Evolutionary conservation across 768 basidiomycete species (phyloP).

Genomic region (Butyriboletus loyo): DNA sequence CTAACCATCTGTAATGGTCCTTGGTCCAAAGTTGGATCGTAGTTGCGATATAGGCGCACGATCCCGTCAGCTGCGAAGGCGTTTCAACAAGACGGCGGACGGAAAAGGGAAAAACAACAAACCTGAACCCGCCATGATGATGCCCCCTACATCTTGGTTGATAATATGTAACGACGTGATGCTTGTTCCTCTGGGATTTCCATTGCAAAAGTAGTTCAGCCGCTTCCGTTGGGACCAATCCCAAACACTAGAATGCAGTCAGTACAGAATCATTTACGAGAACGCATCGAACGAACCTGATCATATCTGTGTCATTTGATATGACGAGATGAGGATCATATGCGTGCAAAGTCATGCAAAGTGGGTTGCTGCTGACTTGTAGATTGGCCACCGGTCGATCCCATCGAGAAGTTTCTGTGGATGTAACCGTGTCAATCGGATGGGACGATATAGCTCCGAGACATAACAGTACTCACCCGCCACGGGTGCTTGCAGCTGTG

Average conservation of each 20-base stretch:
- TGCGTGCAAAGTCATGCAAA: slow-evolving; percentile 85
- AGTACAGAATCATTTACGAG: background rate
- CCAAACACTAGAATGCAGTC: slow-evolving; percentile 63
- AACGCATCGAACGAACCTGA: slow-evolving; percentile 54
- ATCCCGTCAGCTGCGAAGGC: slow-evolving; percentile 77
- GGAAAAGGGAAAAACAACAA: slow-evolving; percentile 23
- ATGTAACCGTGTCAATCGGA: background rate
- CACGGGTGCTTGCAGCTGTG: slow-evolving; percentile 61
- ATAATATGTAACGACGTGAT: slow-evolving; percentile 90
- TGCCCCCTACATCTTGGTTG: slow-evolving; percentile 92
- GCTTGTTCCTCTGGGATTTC: slow-evolving; percentile 74
- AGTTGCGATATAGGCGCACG: slow-evolving; percentile 89
- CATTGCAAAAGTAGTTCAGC: slow-evolving; percentile 84
- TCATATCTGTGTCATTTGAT: slow-evolving; percentile 81
- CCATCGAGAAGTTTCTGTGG: slow-evolving; percentile 62
- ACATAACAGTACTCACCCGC: slow-evolving; percentile 65
- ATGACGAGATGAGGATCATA: slow-evolving; percentile 87
- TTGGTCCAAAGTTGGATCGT: slow-evolving; percentile 69
- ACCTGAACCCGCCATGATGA: slow-evolving; percentile 87
- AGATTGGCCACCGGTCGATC: slow-evolving; percentile 68
- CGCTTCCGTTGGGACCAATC: slow-evolving; percentile 86
- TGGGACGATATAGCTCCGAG: slow-evolving; percentile 19
- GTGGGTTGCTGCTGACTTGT: slow-evolving; percentile 55
- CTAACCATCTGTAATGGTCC: slow-evolving; percentile 88
- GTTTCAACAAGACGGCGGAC: background rate